These are phyloP conservation scores for Cyberlindnera nakhonratchasimensis DNA, from an alignment of 805 yeast species.

Conservation along the genomic window DNA sequence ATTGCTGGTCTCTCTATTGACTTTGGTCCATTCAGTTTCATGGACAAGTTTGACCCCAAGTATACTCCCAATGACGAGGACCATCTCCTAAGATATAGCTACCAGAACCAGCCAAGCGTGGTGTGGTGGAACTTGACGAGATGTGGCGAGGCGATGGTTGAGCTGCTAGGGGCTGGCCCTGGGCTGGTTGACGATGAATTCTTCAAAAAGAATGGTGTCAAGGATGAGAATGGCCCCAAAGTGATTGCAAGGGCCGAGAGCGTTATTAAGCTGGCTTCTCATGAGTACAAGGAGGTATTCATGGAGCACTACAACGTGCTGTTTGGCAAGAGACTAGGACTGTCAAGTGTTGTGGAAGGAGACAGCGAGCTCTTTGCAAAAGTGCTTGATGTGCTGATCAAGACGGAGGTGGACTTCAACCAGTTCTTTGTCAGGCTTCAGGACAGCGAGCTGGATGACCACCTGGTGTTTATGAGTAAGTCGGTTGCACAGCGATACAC, in stretches of 20 bases:
- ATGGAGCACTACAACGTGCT: constrained; percentile 52
- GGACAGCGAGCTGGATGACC: constrained; percentile 35
- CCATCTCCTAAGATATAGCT: constrained; percentile 63
- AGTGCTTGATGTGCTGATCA: constrained; percentile 55
- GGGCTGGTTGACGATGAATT: constrained; percentile 42
- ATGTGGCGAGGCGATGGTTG: constrained; percentile 80
- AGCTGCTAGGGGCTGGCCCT: constrained; percentile 71
- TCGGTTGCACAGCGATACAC: constrained; percentile 19
- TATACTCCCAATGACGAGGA: constrained; percentile 94
- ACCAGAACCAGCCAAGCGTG: constrained; percentile 77
- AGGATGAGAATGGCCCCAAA: constrained; percentile 43
- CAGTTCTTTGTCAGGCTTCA: constrained; percentile 70
- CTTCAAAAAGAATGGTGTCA: constrained; percentile 40
- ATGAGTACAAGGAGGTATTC: constrained; percentile 61
- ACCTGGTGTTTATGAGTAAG: constrained; percentile 29
- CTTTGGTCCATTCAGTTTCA: constrained; percentile 90
- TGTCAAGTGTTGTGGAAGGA: constrained; percentile 39
- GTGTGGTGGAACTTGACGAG: constrained; percentile 92
- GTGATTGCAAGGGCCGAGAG: constrained; percentile 60
- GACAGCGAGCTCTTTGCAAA: constrained; percentile 33
- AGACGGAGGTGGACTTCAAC: constrained; percentile 73
- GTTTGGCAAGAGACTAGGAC: constrained; percentile 68
- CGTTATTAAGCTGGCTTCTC: constrained; percentile 60
- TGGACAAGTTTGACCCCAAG: constrained; percentile 78
- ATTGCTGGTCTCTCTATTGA: constrained; percentile 86